Evolutionary conservation across 257 asterid species (phyloP).

Genomic region (Solanum phureja): DNA sequence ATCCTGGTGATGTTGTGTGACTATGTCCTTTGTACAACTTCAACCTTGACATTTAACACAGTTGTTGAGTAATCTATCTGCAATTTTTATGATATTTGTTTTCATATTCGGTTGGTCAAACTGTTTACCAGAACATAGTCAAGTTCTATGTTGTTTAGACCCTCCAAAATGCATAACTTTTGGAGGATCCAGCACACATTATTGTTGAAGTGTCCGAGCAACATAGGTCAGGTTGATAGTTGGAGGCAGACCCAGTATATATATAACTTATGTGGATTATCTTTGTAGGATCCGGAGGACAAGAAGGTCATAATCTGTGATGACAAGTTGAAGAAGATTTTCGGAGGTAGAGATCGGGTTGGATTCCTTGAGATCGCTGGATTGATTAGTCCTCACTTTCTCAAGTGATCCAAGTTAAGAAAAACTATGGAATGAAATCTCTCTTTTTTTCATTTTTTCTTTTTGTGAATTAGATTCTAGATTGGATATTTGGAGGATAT

Average conservation of each 20-base stretch:
- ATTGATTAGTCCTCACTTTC: constrained; percentile 73
- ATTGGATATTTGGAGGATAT: background rate
- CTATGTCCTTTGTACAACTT: background rate
- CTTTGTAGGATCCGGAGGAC: constrained; percentile 63
- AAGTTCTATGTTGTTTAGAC: background rate
- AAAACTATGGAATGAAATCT: background rate
- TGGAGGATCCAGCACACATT: background rate
- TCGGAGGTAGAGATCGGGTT: constrained; percentile 57
- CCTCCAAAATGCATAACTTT: background rate
- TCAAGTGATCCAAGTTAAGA: constrained; percentile 17
- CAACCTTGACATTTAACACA: background rate
- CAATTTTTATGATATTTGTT: background rate
- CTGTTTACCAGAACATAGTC: background rate
- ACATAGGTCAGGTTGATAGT: background rate
- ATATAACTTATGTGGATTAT: background rate
- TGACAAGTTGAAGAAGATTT: constrained; percentile 73
- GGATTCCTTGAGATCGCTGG: constrained; percentile 95
- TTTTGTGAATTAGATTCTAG: background rate
- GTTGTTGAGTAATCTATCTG: background rate
- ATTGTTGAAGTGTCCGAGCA: background rate
- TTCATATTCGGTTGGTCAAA: background rate
- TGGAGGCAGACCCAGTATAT: background rate
- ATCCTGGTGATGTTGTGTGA: background rate
- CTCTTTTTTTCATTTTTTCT: background rate
- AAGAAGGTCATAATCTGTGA: constrained; percentile 77